Percentiles rank a stretch among this genome's conserved stretches.
Evolutionary conservation across 768 basidiomycete genomes (phyloP).

Genomic region (Coprinellus micaceus): DNA sequence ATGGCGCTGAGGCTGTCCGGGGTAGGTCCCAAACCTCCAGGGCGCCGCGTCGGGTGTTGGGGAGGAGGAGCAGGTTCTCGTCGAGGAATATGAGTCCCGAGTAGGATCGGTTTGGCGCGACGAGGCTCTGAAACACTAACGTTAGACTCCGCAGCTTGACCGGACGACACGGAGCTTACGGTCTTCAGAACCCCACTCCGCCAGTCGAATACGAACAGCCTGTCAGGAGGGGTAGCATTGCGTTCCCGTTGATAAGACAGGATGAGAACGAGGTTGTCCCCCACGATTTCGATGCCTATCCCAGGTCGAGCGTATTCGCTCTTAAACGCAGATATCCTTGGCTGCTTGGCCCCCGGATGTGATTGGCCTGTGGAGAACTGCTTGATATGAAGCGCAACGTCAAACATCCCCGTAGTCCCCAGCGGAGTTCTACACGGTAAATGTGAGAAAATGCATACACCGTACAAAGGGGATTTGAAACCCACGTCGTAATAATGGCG

Average conservation of each 20-base stretch:
- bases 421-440: too few relatives aligned
- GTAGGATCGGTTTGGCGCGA: constrained; percentile 24
- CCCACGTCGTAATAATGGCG: constrained; percentile 37
- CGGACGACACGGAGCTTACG: constrained; percentile 21
- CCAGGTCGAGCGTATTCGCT: constrained; percentile 24
- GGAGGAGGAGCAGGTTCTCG: constrained; percentile 28
- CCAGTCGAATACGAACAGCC: constrained; percentile 44
- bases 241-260: constrained; percentile 21
- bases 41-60: constrained; percentile 25
- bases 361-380: constrained; percentile 34
- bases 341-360: constrained; percentile 32
- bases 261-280: constrained; percentile 39
- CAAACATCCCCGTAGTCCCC: neutral
- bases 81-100: constrained; percentile 32
- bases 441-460: neutral
- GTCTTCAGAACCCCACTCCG: constrained; percentile 31
- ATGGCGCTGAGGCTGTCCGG: constrained; percentile 6
- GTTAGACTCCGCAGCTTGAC: neutral
- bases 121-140: constrained; percentile 14
- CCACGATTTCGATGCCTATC: constrained; percentile 45
- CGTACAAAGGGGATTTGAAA: constrained; percentile 5
- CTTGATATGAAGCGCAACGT: constrained; percentile 8
- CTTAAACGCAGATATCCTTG: constrained; percentile 26
- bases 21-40: constrained; percentile 38
- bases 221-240: constrained; percentile 15